These are phyloP conservation scores for Fusarium nelsonii DNA, from an alignment of 2,329 filamentous ascomycete genomes.

Conservation along the genomic window DNA sequence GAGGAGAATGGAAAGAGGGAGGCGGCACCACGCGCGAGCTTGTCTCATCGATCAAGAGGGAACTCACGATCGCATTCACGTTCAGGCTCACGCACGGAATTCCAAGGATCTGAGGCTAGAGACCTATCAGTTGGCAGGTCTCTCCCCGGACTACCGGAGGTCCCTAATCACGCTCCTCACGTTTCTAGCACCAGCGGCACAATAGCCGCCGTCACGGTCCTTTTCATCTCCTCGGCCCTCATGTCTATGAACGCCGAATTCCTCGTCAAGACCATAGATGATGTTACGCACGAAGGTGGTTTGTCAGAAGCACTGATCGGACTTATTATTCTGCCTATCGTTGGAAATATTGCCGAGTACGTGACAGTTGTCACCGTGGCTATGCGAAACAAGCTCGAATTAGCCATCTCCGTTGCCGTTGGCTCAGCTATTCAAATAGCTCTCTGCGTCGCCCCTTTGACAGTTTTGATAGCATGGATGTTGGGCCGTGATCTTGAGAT, in stretches of 20 bases:
- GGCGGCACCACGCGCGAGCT: slow-evolving; percentile 15
- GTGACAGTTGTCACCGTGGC: slow-evolving; percentile 72
- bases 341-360: slow-evolving; percentile 73
- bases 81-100: slow-evolving; percentile 43
- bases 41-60: slow-evolving; percentile 41
- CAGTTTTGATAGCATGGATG: slow-evolving; percentile 71
- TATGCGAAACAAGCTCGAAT: slow-evolving; percentile 70
- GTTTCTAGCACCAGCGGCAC: slow-evolving; percentile 35
- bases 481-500: slow-evolving; percentile 69
- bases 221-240: slow-evolving; percentile 66
- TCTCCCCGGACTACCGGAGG: slow-evolving; percentile 6
- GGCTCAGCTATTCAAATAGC: slow-evolving; percentile 73
- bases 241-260: slow-evolving; percentile 72
- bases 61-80: slow-evolving; percentile 45
- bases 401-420: slow-evolving; percentile 71
- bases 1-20: slow-evolving; percentile 25
- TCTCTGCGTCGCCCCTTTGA: slow-evolving; percentile 70
- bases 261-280: slow-evolving; percentile 69
- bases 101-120: slow-evolving; percentile 35
- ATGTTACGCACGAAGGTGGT: slow-evolving; percentile 61
- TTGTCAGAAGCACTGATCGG: slow-evolving; percentile 71
- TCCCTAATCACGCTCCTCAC: not conserved
- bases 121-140: slow-evolving; percentile 38
- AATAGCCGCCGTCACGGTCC: slow-evolving; percentile 61
- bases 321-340: slow-evolving; percentile 71